Evolutionary conservation across 495 filamentous ascomycete species (phyloP).

Genomic region (Aspergillus carlsbadensis): DNA sequence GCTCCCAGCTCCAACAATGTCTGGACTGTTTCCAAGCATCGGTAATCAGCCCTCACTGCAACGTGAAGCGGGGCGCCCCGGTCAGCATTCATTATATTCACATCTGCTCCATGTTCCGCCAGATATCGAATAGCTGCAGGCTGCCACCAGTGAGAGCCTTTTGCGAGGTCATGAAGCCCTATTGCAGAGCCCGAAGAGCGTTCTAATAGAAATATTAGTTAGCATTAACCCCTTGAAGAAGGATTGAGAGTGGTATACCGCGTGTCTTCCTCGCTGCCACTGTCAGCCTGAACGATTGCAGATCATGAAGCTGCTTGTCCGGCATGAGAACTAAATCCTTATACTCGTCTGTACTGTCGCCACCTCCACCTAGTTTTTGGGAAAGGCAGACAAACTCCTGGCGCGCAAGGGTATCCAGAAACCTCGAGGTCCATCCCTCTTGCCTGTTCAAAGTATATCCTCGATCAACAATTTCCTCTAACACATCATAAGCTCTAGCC

Average conservation of each 20-base stretch:
- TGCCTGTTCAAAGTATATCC: no score
- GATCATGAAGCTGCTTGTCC: no score
- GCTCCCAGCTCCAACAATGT: slow-evolving; percentile 1
- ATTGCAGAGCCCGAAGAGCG: no score
- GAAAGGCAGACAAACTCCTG: no score
- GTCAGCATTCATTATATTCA: neutral
- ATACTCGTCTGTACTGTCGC: no score
- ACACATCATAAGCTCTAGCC: no score
- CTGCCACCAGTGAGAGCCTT: slow-evolving; percentile 1
- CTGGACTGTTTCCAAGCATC: neutral
- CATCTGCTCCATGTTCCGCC: neutral
- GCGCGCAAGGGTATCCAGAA: no score
- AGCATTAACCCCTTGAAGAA: no score
- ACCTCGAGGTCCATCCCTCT: no score
- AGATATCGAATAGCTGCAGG: neutral
- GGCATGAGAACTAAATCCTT: no score
- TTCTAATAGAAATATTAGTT: no score
- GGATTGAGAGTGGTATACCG: neutral
- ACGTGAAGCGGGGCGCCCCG: neutral
- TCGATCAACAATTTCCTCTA: no score
- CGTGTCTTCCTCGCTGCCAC: neutral
- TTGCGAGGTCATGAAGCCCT: neutral
- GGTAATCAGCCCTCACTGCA: neutral
- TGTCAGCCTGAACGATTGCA: neutral
- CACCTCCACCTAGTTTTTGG: neutral